Evolutionary conservation across 2,329 filamentous ascomycete species (phyloP), one percentile per base, ranked within the genome.

Genomic region (Parastagonospora avenae): DNA sequence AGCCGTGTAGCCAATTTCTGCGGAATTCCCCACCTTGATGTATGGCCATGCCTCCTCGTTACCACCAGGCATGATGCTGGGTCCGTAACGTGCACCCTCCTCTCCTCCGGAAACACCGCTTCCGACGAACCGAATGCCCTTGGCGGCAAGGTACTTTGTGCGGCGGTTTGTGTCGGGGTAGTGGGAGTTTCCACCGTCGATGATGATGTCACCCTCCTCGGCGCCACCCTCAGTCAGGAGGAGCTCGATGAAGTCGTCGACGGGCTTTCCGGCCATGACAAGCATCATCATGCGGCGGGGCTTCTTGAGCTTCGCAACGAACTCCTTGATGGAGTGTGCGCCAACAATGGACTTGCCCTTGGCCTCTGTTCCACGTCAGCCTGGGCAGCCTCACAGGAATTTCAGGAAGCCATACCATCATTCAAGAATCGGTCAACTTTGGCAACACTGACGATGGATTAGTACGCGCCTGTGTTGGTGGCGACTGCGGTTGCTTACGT

Each of bases 151-250:
- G 83, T 97, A 96, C 79, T 90, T 82, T 77, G 91, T 92, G 74
- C 94, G 91, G 80, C 94, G 92, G 87, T 97, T 97, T 81, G 91
- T 93, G 82, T 97, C 94, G 74, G 94, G 94, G 87, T 90, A 99
- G 84, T 97, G 94, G 64, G 93, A 97, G 89, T 99, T 97, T 72
- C 92, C 94, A 77, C 94, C 94, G 74, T 99, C 94, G 72, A 99
- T 97, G 84, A 99, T 95, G 85, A 99, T 97, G 77, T 99, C 94
- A 89, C 91, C 57, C 63, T 73, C 65, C 61, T 74, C 71, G 49
- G 64, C 67, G 45, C 71, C 72, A 37, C 76, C 77, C 69, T 78
- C 74, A 54, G 59, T 76, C 46, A 97, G 84, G 63, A 99, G 88
- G 67, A 88, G 87, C 85, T 97, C 92, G 73, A 99, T 97, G 88